These are phyloP conservation scores for Gossypium australe DNA, from an alignment of 345 rosid species.

Conservation along the genomic window DNA sequence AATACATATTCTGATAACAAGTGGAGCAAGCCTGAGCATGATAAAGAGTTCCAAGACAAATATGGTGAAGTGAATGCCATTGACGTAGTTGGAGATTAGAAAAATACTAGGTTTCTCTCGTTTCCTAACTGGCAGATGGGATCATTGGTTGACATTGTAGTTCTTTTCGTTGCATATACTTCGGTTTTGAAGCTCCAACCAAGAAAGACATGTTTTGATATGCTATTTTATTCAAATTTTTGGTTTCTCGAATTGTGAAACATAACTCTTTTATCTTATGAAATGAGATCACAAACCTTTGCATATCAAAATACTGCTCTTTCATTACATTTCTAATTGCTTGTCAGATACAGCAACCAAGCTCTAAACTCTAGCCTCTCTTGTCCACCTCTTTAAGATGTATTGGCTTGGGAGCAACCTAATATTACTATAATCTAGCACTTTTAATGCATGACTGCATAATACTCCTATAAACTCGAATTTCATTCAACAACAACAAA, in stretches of 20 bases:
- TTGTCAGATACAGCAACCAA: neutral
- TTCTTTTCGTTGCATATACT: neutral
- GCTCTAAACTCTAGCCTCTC: no score
- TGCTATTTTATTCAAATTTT: neutral
- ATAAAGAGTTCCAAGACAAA: neutral
- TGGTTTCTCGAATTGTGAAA: neutral
- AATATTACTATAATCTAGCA: conserved; percentile 26
- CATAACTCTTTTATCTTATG: neutral
- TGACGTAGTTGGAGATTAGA: neutral
- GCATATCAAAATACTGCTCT: neutral
- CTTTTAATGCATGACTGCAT: conserved; percentile 30
- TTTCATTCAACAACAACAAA: conserved; percentile 29
- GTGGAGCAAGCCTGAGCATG: neutral
- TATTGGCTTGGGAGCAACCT: no score
- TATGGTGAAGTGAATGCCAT: neutral
- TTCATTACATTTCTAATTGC: conserved; percentile 7
- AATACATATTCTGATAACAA: neutral
- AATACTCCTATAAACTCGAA: conserved; percentile 33
- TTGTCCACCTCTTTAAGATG: no score
- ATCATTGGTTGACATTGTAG: neutral
- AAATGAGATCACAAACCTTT: neutral
- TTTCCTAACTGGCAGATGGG: neutral
- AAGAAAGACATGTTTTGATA: neutral
- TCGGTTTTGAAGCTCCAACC: conserved; percentile 9
- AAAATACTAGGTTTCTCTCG: neutral